Evolutionary conservation across 2,329 filamentous ascomycete species (phyloP), one percentile per base, ranked within the genome.

Genomic region (Pochonia chlamydosporia): DNA sequence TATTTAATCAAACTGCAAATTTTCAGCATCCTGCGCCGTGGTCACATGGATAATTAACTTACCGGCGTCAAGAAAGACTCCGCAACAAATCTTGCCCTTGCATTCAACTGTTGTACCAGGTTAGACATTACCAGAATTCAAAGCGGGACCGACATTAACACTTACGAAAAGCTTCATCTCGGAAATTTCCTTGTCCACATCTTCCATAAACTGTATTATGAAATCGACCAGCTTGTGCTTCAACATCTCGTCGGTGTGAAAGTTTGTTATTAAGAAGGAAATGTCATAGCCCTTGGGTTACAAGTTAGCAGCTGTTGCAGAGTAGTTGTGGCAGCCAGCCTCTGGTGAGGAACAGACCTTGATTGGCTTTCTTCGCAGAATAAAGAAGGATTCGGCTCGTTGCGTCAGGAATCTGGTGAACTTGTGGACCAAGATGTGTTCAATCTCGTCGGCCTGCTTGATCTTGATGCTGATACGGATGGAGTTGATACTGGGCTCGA

Each of bases 131-230:
- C 21, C 16, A 45, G 25, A 24, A 14, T 3, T 35, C 11, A 28
- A 21, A 21, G 25, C 26, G 9, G 14, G 16, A n/a, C 4, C 13
- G 25, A 13, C 33, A 3, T 18, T 37, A n/a, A 40, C 26, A 75
- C 89, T 58, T 79, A 96, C 92, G 70, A 99, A 99, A 61, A 99
- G 85, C 79, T 99, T 99, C 93, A 99, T 97, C 73, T 99, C 95
- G 3, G 93, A 97, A 51, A 99, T 99, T 70, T 99, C 93, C 77
- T 99, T 99, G 69, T 99, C 95, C 4, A 99, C 95, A 67, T 99
- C 93, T 69, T 99, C 92, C 92, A 99, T 97, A 63, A 99, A 99
- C 63, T 97, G 85, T 56, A 99, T 96, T 58, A 99, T 95, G 63
- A 99, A 99, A 67, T 99, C 93, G 28, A 99, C 95, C 58, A 99